Percentiles rank a stretch among this genome's conserved stretches.
Evolutionary conservation across 495 filamentous ascomycete genomes (phyloP).

Genomic region (Acidomyces sp.): DNA sequence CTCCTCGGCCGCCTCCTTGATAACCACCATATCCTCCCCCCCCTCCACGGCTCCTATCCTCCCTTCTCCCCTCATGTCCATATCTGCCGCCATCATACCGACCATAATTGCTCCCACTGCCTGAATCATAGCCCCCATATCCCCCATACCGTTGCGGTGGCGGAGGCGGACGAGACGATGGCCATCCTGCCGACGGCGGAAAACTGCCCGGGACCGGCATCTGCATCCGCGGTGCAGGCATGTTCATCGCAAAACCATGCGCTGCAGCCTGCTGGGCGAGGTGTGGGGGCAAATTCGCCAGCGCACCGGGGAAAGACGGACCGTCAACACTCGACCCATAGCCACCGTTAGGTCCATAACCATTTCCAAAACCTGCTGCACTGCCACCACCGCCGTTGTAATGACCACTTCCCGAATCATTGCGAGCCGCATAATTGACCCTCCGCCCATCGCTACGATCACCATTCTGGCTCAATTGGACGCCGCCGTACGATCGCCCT

Average conservation of each 20-base stretch:
- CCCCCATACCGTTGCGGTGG: constrained; percentile 5
- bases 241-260: constrained; percentile 14
- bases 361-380: constrained; percentile 9
- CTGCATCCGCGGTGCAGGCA: constrained; percentile 9
- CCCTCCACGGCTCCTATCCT: constrained; percentile 4
- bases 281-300: constrained; percentile 14
- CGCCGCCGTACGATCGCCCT: constrained; percentile 53
- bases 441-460: constrained; percentile 16
- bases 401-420: background rate
- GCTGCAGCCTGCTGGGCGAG: constrained; percentile 16
- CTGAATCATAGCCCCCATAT: constrained; percentile 3
- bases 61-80: background rate
- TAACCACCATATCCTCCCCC: constrained; percentile 18
- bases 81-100: constrained; percentile 2
- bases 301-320: background rate
- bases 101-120: constrained; percentile 1
- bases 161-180: background rate
- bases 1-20: background rate
- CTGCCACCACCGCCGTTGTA: constrained; percentile 2
- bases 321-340: constrained; percentile 8
- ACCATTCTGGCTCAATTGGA: constrained; percentile 32
- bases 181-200: constrained; percentile 1
- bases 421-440: constrained; percentile 15
- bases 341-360: constrained; percentile 11
- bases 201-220: constrained; percentile 8